Base-by-base conservation (phyloP, 2,329 filamentous ascomycete genomes). In the Cytospora chrysosperma region DNA sequence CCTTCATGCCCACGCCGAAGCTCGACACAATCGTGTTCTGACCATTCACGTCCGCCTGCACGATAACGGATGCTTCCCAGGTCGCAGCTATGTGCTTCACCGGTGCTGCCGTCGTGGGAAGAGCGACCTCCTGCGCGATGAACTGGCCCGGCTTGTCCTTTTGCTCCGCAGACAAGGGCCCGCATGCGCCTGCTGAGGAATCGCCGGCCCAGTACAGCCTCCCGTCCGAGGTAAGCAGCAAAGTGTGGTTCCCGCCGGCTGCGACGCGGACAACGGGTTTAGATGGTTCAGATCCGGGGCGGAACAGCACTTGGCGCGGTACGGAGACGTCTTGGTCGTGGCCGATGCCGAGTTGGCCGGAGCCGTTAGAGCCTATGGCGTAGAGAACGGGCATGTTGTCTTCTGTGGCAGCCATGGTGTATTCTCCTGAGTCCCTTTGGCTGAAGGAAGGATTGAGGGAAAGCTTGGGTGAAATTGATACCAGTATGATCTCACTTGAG, bases 231-330 rank as follows among this genome's bases (percentile, higher is more conserved):
- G 83, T 85, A 13, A 93, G 78, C 12, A 96, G 73, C 4, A 97
- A 77, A 0, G 92, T 96, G 74, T 97, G 94, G 71, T 97, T 97
- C 1, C 93, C 93, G 4, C 94, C 94, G 9, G 91, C 81, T 24
- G 78, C 77, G 12, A 82, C 73, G 50, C 73, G 74, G 58, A 72
- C 68, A 61, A 82, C 73, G 19, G 74, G 67, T 28, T 73, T 70
- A 17, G 77, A 72, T 30, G 71, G 68, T 40, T 76, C 72, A 56
- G 72, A 70, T 17, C 74, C 72, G 2, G 78, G 74, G 7, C 78
- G 72, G 73, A 91, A 89, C n/a, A 83, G 69, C 67, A 85, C 87
- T 66, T 77, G 79, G 67, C 88, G 85, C 1, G 89, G 88, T 0
- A 85, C 78, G 1, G 88, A 88, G 55, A 91, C 85, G 70, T 93